Percentiles rank a stretch among this genome's conserved stretches.
phyloP scores from a whole-genome alignment of 331 rosid species.

The Pyrus hybrid region DNA sequence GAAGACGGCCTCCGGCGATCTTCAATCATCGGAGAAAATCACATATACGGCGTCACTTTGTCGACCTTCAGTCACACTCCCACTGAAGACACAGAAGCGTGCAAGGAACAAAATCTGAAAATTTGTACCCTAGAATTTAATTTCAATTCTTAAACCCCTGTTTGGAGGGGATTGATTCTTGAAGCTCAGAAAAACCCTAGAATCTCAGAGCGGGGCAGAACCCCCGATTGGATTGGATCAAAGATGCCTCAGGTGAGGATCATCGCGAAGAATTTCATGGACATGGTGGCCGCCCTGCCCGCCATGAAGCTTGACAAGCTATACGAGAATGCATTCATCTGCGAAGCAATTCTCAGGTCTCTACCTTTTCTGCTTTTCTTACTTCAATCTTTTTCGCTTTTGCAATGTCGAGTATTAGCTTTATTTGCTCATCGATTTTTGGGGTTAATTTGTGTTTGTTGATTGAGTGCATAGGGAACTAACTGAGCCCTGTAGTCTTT shows the following conservation, averaged over 20 bases:
- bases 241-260: conserved; percentile 92
- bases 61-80: neutral
- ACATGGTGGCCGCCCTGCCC: conserved; percentile 97
- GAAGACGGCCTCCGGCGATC: neutral
- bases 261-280: conserved; percentile 94
- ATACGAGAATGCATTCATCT: conserved; percentile 77
- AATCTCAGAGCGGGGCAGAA: neutral
- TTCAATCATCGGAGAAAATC: neutral
- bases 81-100: neutral
- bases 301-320: conserved; percentile 86
- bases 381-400: neutral
- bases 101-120: neutral
- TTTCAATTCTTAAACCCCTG: neutral
- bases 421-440: neutral
- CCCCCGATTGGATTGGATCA: neutral
- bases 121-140: neutral
- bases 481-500: no score
- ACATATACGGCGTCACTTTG: neutral
- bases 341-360: conserved; percentile 97
- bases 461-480: neutral
- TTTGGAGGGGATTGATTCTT: neutral
- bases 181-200: conserved; percentile 6
- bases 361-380: neutral
- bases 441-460: neutral
- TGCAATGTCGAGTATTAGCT: neutral